Percentiles rank a stretch among this genome's conserved stretches.
phyloP scores from a whole-genome alignment of 148 eudicot genomes.

The Rhododendron kiyosumense region DNA sequence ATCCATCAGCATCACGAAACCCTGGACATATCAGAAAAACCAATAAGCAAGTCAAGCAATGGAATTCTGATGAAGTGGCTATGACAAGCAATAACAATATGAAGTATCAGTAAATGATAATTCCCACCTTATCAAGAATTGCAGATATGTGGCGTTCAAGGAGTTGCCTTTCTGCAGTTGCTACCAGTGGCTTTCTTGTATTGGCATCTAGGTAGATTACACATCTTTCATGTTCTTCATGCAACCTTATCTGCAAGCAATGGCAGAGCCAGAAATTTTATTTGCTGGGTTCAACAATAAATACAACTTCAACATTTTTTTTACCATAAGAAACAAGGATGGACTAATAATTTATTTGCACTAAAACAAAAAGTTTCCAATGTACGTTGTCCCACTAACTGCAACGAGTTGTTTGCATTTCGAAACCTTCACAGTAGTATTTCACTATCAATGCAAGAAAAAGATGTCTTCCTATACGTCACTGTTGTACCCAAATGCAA shows the following conservation, averaged over 20 bases:
- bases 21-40: constrained; percentile 39
- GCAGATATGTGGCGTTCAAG: constrained; percentile 83
- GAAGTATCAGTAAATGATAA: neutral
- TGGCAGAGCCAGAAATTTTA: neutral
- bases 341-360: neutral
- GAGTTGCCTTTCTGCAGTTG: constrained; percentile 84
- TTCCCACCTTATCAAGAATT: constrained; percentile 79
- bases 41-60: constrained; percentile 2
- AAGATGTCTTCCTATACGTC: neutral
- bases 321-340: neutral
- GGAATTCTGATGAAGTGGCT: neutral
- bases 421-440: neutral
- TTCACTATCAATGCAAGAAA: neutral
- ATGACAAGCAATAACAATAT: neutral
- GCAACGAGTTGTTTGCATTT: neutral
- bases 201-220: constrained; percentile 73
- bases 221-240: constrained; percentile 95
- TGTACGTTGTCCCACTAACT: neutral
- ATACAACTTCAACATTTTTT: neutral
- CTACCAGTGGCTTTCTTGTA: constrained; percentile 83
- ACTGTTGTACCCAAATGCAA: too few species aligned
- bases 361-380: neutral
- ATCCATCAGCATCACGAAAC: constrained; percentile 83
- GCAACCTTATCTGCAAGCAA: constrained; percentile 59
- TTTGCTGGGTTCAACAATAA: neutral